Base-by-base conservation (phyloP, 2,329 filamentous ascomycete species). In the Colletotrichum lupini region DNA sequence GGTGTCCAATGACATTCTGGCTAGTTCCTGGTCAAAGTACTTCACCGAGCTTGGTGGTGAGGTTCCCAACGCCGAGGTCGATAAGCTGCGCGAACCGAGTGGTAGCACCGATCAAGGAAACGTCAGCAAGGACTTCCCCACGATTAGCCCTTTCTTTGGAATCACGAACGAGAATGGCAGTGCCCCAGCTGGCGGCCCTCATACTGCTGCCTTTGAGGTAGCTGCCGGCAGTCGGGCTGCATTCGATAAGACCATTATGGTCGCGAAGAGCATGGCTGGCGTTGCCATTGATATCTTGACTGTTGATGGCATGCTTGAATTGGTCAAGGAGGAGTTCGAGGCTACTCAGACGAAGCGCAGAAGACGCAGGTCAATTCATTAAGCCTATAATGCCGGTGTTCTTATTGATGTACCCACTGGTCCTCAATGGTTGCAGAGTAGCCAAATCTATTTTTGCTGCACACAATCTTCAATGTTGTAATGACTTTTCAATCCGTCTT, bases 121-220 rank as follows among this genome's bases (percentile, higher is more conserved):
- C 30, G 73, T 81, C 37, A 80, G 78, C 58, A 76, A 79, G 5
- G 78, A 77, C 5, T 79, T 80, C 55, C 79, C 79, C 0, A 68
- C 75, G 14, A 79, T 81, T 8, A 77, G 75, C 2, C 76, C 78
- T 1, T 62, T 66, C 46, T 81, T 81, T 35, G 74, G 73, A n/a
- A 80, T 81, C 52, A 74, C 70, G 0, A 77, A 62, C 49, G 77
- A 75, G 19, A 77, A 80, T 28, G 78, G 78, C 26, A 75, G 60
- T n/a, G 53, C 52, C 4, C 68, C 72, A 7, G 16, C 65, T 4
- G 69, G 68, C 5, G 85, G 87, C 0, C 88, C 88, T 22, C 89
- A 89, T 72, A 91, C 85, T 8, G 84, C 86, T 0, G 84, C 86
- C 0, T 92, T 89, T 75, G 86, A 87, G 9, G 79, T 81, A 3